These are phyloP conservation scores for Rhodomyrtus tomentosa DNA, from an alignment of 345 rosid genomes.

Conservation along the genomic window DNA sequence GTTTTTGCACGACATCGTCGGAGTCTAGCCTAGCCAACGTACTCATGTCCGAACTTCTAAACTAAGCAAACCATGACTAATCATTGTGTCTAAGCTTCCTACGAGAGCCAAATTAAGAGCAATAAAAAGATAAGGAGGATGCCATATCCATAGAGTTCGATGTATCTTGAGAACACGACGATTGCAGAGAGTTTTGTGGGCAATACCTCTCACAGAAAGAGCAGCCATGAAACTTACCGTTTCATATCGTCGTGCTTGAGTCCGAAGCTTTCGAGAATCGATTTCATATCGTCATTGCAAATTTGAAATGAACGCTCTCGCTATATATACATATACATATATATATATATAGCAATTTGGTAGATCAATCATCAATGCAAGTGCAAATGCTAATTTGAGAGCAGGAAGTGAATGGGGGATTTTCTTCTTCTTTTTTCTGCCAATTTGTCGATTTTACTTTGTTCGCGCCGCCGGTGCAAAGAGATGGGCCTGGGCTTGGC, in stretches of 20 bases:
- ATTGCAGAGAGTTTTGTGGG: background rate
- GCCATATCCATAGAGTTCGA: background rate
- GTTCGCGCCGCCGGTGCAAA: background rate
- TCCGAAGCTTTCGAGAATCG: background rate
- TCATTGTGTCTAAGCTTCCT: background rate
- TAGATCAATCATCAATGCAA: too few relatives aligned
- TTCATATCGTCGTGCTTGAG: background rate
- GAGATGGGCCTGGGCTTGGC: background rate
- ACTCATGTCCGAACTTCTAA: too few relatives aligned
- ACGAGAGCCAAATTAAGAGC: background rate
- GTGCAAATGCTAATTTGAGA: too few relatives aligned
- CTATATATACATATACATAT: too few relatives aligned
- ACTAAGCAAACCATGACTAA: too few relatives aligned
- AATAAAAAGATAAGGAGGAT: background rate
- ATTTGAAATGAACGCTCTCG: too few relatives aligned
- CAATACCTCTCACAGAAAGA: background rate
- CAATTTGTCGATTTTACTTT: background rate
- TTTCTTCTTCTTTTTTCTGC: background rate
- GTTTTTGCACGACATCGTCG: background rate
- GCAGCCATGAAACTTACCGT: background rate
- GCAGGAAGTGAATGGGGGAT: too few relatives aligned
- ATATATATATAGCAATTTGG: too few relatives aligned
- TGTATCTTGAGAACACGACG: background rate
- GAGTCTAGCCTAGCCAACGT: background rate
- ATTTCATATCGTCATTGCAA: too few relatives aligned